Percentiles rank a stretch among this genome's conserved stretches.
These are phyloP conservation scores for Flueggea neowawraea DNA, from an alignment of 441 rosid species.

Conservation along the genomic window DNA sequence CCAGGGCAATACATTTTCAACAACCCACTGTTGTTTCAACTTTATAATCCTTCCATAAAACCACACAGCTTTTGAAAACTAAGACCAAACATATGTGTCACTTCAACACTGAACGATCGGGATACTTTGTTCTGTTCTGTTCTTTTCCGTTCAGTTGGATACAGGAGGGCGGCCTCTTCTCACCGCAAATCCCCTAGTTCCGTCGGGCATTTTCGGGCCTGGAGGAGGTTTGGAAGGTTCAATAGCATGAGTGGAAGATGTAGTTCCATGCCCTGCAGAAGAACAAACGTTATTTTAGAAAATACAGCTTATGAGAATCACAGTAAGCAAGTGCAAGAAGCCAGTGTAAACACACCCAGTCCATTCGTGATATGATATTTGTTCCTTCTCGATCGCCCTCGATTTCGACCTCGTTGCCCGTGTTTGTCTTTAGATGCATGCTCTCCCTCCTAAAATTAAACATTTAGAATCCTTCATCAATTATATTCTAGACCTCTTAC, in stretches of 20 bases:
- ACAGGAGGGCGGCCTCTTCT: constrained; percentile 71
- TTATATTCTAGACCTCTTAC: not conserved
- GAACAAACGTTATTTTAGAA: not conserved
- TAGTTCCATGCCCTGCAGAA: constrained; percentile 69
- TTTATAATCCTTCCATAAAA: too few species aligned
- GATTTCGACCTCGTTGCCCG: constrained; percentile 47
- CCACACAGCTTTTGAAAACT: too few species aligned
- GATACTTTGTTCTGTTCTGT: constrained; percentile 10
- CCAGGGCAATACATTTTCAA: too few species aligned
- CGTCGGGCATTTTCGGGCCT: constrained; percentile 98
- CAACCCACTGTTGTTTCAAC: too few species aligned
- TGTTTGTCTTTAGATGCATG: constrained; percentile 54
- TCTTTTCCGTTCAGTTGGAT: constrained; percentile 20
- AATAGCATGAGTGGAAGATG: constrained; percentile 32
- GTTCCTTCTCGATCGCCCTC: constrained; percentile 52
- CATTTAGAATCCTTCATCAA: not conserved
- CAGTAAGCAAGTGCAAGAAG: too few species aligned
- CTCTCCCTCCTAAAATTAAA: constrained; percentile 43
- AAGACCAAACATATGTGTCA: not conserved
- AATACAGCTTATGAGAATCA: too few species aligned
- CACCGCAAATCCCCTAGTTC: constrained; percentile 91
- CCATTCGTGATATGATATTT: constrained; percentile 48
- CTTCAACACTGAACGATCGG: not conserved
- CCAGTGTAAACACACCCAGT: constrained; percentile 19
- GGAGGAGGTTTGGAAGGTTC: constrained; percentile 82